Evolutionary conservation across 2,329 filamentous ascomycete species (phyloP).

Genomic region (Pseudocercospora pini-densiflorae): DNA sequence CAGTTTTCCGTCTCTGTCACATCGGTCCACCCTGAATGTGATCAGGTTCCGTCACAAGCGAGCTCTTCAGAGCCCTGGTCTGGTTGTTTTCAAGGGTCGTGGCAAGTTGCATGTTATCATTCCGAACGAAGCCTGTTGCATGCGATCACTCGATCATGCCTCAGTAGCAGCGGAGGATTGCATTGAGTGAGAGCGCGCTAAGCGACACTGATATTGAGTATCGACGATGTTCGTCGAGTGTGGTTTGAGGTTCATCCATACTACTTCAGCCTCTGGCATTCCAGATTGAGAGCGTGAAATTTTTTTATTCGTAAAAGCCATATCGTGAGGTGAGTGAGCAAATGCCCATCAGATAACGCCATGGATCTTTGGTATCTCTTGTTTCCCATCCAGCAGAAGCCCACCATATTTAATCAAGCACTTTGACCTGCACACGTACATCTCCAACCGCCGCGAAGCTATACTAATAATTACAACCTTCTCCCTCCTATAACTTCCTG

Average conservation of each 20-base stretch:
- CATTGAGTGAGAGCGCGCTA: too few relatives aligned
- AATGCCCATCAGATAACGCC: background rate
- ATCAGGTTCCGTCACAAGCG: background rate
- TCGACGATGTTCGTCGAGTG: too few relatives aligned
- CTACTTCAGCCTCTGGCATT: background rate
- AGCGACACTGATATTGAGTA: too few relatives aligned
- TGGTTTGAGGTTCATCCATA: background rate
- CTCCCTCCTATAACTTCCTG: conserved; percentile 6
- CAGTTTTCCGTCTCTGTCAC: background rate
- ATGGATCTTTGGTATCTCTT: background rate
- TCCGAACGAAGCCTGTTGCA: background rate
- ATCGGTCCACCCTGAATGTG: background rate
- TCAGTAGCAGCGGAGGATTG: too few relatives aligned
- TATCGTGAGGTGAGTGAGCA: background rate
- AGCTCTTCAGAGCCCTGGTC: background rate
- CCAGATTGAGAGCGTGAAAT: background rate
- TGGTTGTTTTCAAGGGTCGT: conserved; percentile 7
- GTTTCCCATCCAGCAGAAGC: background rate
- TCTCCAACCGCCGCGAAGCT: background rate
- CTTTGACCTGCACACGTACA: background rate
- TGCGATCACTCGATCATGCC: background rate
- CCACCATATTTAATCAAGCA: background rate
- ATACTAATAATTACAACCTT: background rate
- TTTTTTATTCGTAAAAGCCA: background rate
- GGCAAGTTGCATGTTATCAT: background rate